phyloP scores from a whole-genome alignment of 2,329 filamentous ascomycete genomes.

The Pestalotiopsis sp. region DNA sequence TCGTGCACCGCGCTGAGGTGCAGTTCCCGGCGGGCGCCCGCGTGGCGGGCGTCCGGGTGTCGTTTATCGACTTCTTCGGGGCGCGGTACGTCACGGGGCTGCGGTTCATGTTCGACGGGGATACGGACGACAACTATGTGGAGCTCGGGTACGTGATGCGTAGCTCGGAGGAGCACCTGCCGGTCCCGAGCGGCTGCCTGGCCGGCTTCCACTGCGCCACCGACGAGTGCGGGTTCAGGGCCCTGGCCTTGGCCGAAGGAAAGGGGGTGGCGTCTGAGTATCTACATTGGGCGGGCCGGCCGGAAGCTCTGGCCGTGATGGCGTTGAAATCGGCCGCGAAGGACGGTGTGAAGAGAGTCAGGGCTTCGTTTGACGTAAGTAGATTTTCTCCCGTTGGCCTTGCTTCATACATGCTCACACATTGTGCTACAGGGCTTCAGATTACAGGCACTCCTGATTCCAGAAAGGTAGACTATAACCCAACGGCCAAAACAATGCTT shows the following conservation, averaged over 20 bases:
- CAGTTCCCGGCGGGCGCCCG: conserved; percentile 17
- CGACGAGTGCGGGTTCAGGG: conserved; percentile 24
- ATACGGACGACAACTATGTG: conserved; percentile 14
- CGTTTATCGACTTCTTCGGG: conserved; percentile 24
- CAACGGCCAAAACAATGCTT: not conserved
- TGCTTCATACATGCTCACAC: not conserved
- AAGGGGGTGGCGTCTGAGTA: conserved; percentile 21
- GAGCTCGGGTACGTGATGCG: conserved; percentile 24
- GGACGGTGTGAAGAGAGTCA: conserved; percentile 17
- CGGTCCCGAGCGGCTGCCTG: conserved; percentile 17
- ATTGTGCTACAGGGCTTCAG: conserved; percentile 13
- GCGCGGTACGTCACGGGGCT: conserved; percentile 24
- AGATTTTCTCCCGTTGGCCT: not conserved
- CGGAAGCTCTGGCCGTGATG: conserved; percentile 11
- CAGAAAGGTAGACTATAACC: not conserved
- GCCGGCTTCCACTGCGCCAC: conserved; percentile 23
- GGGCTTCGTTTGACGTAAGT: conserved; percentile 28
- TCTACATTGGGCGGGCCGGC: conserved; percentile 22
- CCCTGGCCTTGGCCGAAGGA: conserved; percentile 20
- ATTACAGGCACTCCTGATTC: conserved; percentile 15
- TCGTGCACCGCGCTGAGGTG: conserved; percentile 19
- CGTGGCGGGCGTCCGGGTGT: conserved; percentile 21
- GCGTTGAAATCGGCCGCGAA: conserved; percentile 14
- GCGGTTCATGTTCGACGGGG: conserved; percentile 19
- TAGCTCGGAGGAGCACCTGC: conserved; percentile 18